A percentile compares a stretch with the other conserved stretches of the same genome.
Conservation (phyloP, 73 alveolate species). For the Uronychia binucleata region DNA sequence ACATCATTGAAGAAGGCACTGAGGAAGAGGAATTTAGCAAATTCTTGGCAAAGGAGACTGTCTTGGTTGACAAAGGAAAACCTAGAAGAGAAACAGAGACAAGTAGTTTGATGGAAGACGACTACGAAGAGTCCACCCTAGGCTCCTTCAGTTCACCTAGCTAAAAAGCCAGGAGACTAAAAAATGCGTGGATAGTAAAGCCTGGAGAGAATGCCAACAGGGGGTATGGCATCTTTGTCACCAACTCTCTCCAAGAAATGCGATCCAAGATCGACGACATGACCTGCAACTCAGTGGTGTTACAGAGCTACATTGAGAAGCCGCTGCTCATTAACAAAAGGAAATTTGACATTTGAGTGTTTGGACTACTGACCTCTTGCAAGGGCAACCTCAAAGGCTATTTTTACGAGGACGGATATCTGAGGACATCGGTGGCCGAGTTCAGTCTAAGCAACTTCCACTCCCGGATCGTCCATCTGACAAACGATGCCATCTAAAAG, state of each 20-base stretch:
- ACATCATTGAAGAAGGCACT: not conserved
- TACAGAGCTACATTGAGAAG: constrained; percentile 59
- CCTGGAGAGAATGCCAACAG: constrained; percentile 5
- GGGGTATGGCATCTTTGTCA: constrained; percentile 2
- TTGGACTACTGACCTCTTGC: constrained; percentile 32
- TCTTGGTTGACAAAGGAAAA: not conserved
- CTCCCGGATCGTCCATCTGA: constrained; percentile 55
- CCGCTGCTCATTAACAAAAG: constrained; percentile 57
- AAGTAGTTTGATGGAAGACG: not conserved
- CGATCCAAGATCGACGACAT: not conserved
- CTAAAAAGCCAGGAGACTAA: not conserved
- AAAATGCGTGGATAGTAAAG: not conserved
- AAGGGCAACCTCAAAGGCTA: constrained; percentile 46
- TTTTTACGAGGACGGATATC: constrained; percentile 56
- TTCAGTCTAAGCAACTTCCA: constrained; percentile 48
- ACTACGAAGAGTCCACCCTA: not conserved
- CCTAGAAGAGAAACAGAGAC: not conserved
- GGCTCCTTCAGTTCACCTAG: not conserved
- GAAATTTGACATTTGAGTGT: constrained; percentile 63
- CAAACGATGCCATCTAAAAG: constrained; percentile 71
- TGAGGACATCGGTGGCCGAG: constrained; percentile 44
- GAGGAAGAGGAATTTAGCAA: not conserved
- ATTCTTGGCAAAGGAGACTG: not conserved
- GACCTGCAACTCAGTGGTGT: not conserved
- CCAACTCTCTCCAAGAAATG: not conserved